Base-by-base conservation (phyloP, 2,329 filamentous ascomycete genomes). In the Ophiostoma triangulosporum region DNA sequence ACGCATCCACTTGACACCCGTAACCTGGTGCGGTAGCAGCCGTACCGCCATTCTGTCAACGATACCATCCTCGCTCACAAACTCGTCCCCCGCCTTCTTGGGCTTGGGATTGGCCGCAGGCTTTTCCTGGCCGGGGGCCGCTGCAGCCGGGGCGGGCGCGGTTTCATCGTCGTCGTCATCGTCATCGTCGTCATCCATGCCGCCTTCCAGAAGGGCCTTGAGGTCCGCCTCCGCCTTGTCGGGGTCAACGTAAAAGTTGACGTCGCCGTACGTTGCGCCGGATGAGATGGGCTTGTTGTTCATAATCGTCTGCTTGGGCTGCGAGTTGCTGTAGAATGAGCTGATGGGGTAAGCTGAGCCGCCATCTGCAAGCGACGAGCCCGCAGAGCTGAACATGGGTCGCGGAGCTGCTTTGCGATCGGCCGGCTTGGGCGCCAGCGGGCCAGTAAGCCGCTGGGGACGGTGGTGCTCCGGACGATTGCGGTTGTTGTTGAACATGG, bases 1-100 rank as follows among this genome's bases (percentile, higher is more conserved):
- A 54, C 79, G 84, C 88, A 98, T 95, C 91, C 93, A 98, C 54
- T 84, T 80, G 1, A 97, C 84, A 61, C 93, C 93, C 54, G 95
- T 88, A 14, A 96, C 81, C 68, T 98, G 93, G 69, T 98, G 93
- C 4, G 90, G 91, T 0, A 98, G 75, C 2, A 98, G 75, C 62
- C 86, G 90, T 56, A 97, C 88, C 54, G 84, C 86, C 57, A 98
- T 76, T 1, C 91, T 93, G 52, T 89, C 83, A 0, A 96, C 57
- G 0, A 66, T 69, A 2, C 76, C 75, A 46, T 78, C 76, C 14
- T 76, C 68, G 11, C 29, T 12, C 11, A 48, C 46, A 31, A 33
- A 64, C 0, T 66, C 63, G 4, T 64, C 67, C 5, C 58, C 60
- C 48, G 62, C 56, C 51, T 65, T 62, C 2, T 78, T 77, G 0